Base-by-base conservation (phyloP, 352 stramenopile species). In the Phytophthora pseudosyringae region DNA sequence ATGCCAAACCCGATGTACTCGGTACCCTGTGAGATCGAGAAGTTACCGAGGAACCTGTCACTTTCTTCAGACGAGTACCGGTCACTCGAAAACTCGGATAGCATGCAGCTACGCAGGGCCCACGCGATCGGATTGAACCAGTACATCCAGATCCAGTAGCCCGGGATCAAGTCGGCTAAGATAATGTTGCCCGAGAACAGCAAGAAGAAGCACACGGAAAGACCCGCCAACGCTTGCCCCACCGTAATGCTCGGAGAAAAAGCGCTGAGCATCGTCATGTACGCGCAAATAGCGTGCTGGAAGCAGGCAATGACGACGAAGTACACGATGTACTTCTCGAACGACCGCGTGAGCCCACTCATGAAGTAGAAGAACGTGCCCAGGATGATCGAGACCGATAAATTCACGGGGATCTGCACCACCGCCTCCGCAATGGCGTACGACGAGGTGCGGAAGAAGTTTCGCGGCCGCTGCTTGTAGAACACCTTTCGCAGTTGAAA, bases 291-390 rank as follows among this genome's bases (percentile, higher is more conserved):
- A 12, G 80, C 80, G 43, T 91, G 82, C 60, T 88, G 75, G 69
- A 97, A 97, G 1, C 71, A 69, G 25, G 95, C 70, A 11, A 97
- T 64, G 41, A 96, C 80, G 1, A 83, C 46, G 63, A 93, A 73
- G 55, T 87, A 97, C 35, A 92, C 78, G 40, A 97, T 77, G 67
- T 86, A 97, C 59, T 86, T 87, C 36, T 75, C 66, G 36, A 88
- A 83, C 38, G 81, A 72, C 1, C 57, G 56, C 13, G 72, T 82
- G 28, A 97, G 63, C 2, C 91, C 91, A 61, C 92, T 93, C 82
- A 97, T 95, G 59, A 91, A 98, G 73, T 98, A 98, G 67, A 89
- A 88, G 62, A 86, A 80, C 16, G 91, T 80, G 64, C 90, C 73
- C 31, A 86, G 36, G 9, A 86, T 67, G 29, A 86, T 73, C 9